phyloP scores from a whole-genome alignment of 2,329 filamentous ascomycete species.

The Stylonectria norvegica region DNA sequence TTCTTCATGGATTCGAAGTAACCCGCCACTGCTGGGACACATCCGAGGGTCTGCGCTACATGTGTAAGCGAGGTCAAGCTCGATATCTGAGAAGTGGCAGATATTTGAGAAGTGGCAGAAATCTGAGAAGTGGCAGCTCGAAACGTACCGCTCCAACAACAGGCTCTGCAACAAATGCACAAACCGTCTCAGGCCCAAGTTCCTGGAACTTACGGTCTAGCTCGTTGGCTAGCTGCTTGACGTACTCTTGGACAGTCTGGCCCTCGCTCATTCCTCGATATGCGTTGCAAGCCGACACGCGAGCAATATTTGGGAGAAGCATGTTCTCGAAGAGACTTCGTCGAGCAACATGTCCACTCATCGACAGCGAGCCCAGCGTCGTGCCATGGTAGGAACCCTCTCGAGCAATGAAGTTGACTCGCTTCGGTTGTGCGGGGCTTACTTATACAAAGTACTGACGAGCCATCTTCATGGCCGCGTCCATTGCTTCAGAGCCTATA shows the following conservation, averaged over 20 bases:
- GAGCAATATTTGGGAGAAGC: constrained; percentile 18
- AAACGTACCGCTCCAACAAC: constrained; percentile 61
- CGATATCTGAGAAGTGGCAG: too few species aligned
- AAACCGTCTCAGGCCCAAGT: constrained; percentile 62
- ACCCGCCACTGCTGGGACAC: constrained; percentile 28
- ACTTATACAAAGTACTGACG: constrained; percentile 43
- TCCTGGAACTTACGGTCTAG: constrained; percentile 63
- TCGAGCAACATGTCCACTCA: constrained; percentile 38
- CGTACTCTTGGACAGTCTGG: constrained; percentile 31
- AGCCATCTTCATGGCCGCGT: constrained; percentile 45
- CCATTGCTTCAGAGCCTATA: constrained; percentile 47
- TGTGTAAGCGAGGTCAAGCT: constrained; percentile 20
- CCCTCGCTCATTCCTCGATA: constrained; percentile 12
- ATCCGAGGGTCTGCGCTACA: not conserved
- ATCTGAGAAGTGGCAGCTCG: rapidly evolving
- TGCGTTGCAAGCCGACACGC: constrained; percentile 20
- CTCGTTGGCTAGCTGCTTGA: constrained; percentile 45
- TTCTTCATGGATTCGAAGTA: constrained; percentile 52
- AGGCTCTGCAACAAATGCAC: constrained; percentile 69
- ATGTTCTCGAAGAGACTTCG: constrained; percentile 22
- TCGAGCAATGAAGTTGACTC: constrained; percentile 65
- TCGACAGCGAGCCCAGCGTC: constrained; percentile 62
- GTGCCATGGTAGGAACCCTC: constrained; percentile 68
- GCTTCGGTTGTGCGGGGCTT: constrained; percentile 46
- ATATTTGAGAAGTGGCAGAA: too few species aligned